Conservation (phyloP, 2,329 filamentous ascomycete genomes). For the Diaporthe australafricana region DNA sequence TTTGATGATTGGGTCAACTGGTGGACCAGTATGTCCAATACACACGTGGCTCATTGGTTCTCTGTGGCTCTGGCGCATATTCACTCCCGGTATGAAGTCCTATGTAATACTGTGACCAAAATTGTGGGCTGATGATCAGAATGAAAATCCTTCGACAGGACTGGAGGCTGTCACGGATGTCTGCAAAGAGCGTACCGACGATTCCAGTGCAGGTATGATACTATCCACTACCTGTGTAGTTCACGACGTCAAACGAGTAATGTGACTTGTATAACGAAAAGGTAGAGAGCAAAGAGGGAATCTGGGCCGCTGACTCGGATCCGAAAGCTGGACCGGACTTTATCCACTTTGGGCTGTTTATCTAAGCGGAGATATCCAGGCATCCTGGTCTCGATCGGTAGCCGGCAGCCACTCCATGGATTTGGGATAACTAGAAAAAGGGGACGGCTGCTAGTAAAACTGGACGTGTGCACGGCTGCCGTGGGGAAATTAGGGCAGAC, state of each 20-base stretch:
- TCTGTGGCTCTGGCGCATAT: constrained; percentile 1
- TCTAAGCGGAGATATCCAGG: constrained; percentile 26
- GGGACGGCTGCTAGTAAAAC: neutral
- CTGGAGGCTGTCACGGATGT: neutral
- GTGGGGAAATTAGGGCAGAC: neutral
- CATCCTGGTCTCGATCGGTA: constrained; percentile 28
- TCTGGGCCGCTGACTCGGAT: constrained; percentile 7
- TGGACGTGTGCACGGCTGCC: neutral
- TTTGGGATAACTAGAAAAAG: neutral
- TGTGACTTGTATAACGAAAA: neutral
- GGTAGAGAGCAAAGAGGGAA: neutral
- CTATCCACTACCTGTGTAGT: neutral
- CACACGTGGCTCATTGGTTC: constrained; percentile 20
- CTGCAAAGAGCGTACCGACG: neutral
- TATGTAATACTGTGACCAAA: constrained; percentile 8
- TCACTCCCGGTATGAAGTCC: neutral
- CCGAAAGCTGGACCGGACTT: constrained; percentile 18
- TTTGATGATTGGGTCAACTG: constrained; percentile 14
- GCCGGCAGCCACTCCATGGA: constrained; percentile 16
- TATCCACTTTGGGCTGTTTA: neutral
- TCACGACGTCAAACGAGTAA: neutral
- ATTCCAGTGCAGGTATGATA: neutral
- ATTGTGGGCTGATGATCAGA: neutral
- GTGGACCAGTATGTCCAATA: neutral
- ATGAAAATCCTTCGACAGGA: neutral